Base-by-base conservation (phyloP, 1,284 basidiomycete genomes). In the Fomitopsis pinicola region DNA sequence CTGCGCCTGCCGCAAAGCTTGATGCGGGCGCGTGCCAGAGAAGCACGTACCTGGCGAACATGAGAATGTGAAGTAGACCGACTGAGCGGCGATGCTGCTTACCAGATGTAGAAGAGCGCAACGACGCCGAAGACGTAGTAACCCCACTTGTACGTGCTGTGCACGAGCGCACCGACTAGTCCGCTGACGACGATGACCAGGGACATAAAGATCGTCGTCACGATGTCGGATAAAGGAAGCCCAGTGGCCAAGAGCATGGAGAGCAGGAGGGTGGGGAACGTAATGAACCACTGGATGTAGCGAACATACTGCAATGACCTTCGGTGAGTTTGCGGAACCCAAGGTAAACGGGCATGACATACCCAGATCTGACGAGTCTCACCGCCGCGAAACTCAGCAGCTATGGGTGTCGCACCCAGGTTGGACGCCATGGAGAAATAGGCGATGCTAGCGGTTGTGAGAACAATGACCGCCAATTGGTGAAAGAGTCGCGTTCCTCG, bases 351-450 rank as follows among this genome's bases (percentile, higher is more conserved):
- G 35, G n/a, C 42, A 22, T 33, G 5, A 52, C 76, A 42, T 78
- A 85, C 84, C 72, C 81, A 88, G 59, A 87, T 54, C 52, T 38
- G 35, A 15, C 52, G 52, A 40, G 52, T 54, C n/a, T 38, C 68
- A 60, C 12, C 57, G 59, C 68, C 62, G 55, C 69, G 67, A 69
- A 82, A 86, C 69, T 84, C 81, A 60, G 81, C 78, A 3, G 57
- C 59, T 63, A 86, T 70, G 48, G 82, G 76, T 3, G 84, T 80
- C 55, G 74, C 75, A 28, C 87, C 86, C 55, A 87, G 77, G 71
- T 87, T 77, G 10, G 83, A 84, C 0, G 86, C 86, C 81, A 86
- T 81, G 17, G 78, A 76, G 71, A 84, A 86, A 75, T 80, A 81
- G 0, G 78, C 71, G 55, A 83, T 71, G 3, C 73, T 60, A 0